These are phyloP conservation scores for Fusarium sp. DNA, from an alignment of 2,329 filamentous ascomycete species.

Conservation along the genomic window DNA sequence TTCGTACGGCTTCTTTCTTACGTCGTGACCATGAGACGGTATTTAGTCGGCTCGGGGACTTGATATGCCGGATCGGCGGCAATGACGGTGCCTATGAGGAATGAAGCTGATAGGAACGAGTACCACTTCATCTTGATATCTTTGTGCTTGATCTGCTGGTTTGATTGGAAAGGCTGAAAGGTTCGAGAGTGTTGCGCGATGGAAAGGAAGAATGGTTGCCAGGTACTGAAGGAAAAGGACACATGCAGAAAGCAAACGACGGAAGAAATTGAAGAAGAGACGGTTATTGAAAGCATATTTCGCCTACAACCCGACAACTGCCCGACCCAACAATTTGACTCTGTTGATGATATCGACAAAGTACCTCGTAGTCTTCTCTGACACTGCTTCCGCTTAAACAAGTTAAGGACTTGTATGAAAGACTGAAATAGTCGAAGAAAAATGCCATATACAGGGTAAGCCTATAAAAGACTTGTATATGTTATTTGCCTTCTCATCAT, in stretches of 20 bases:
- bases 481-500: background rate
- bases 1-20: background rate
- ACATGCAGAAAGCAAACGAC: background rate
- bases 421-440: background rate
- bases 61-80: background rate
- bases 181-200: background rate
- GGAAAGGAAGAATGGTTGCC: background rate
- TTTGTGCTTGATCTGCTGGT: background rate
- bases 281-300: background rate
- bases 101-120: conserved; percentile 7
- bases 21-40: conserved; percentile 16
- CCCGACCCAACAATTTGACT: background rate
- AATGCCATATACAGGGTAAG: no score
- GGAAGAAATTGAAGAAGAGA: background rate
- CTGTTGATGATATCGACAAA: background rate
- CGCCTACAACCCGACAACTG: background rate
- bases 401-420: background rate
- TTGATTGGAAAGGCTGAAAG: background rate
- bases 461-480: background rate
- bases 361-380: background rate
- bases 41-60: background rate
- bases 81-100: conserved; percentile 1
- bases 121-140: conserved; percentile 18
- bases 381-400: background rate
- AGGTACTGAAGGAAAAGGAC: background rate